Evolutionary conservation across 176 grass and related monocot species (phyloP), one percentile per base, ranked within the genome.

Genomic region (Dactylis glomerata): DNA sequence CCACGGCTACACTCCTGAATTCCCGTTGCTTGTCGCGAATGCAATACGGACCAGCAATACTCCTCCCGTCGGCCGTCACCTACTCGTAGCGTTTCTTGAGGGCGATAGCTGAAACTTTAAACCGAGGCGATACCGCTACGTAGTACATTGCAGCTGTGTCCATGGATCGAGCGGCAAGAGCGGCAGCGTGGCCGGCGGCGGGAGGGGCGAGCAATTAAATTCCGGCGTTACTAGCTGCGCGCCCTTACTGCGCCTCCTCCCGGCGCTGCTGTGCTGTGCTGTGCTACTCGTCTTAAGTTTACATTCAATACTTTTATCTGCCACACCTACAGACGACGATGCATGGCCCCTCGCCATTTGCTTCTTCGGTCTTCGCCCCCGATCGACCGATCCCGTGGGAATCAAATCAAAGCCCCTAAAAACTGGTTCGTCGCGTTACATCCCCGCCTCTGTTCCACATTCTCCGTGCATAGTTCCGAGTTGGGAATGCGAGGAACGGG

Each of bases 171-270:
- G 34, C 80, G 52, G 54, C 66, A 82, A 31, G 50, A 30, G 80
- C 67, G 65, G 26, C 57, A 34, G 71, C 86, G 47, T 76, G 86
- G 57, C 86, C 86, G 74, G 86, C 86, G 74, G 86, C 86, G 81
- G 64, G 19, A 69, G 65, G 57, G 54, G 68, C 82, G 68, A 23
- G 46, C 87, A 16, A 79, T 86, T 89, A n/a, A 83, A 85, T 89
- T 84, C 76, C 76, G 75, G 76, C 76, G 76, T 85, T 57, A 75
- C 87, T 80, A 50, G 68, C 67, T 84, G 36, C 56, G 69, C 42
- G 70, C 70, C 42, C 70, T 73, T 45, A 63, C 38, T 63, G 57
- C 38, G 12, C 56, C 55, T 6, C 38, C 20, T 3, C 38, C 20
- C 1, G 5, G 2, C 37, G 17, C 77, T 67, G 46, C 55, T 67